These are phyloP conservation scores for Cercospora sojina DNA, from an alignment of 2,329 filamentous ascomycete species.

Conservation along the genomic window DNA sequence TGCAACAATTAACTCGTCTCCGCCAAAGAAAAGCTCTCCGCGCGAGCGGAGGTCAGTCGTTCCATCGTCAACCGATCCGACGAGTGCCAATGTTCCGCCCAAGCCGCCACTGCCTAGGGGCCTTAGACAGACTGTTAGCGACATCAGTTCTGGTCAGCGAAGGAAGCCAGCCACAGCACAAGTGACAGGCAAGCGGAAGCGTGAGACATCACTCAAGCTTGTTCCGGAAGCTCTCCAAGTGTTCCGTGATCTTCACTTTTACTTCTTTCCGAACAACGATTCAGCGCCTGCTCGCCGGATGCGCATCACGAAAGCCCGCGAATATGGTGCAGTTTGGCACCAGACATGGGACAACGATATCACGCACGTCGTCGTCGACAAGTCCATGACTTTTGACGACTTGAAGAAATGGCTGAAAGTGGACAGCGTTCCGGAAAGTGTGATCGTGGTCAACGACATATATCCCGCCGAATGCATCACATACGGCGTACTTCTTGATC, in stretches of 20 bases:
- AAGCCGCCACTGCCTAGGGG: background rate
- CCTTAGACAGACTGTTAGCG: slow-evolving; percentile 25
- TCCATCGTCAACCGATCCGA: slow-evolving; percentile 18
- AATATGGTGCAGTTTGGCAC: slow-evolving; percentile 73
- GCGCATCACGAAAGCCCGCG: slow-evolving; percentile 71
- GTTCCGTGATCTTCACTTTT: slow-evolving; percentile 37
- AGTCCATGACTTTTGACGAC: slow-evolving; percentile 61
- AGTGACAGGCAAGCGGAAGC: slow-evolving; percentile 33
- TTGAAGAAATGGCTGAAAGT: slow-evolving; percentile 58
- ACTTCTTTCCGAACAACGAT: slow-evolving; percentile 80
- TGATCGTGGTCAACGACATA: slow-evolving; percentile 52
- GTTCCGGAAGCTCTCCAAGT: slow-evolving; percentile 33
- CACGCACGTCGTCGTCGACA: slow-evolving; percentile 80
- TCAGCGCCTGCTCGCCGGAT: slow-evolving; percentile 64
- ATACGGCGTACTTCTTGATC: slow-evolving; percentile 48
- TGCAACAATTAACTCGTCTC: background rate
- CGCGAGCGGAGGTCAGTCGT: background rate
- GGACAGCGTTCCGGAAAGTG: slow-evolving; percentile 47
- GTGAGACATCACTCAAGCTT: slow-evolving; percentile 25
- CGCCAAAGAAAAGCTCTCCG: background rate
- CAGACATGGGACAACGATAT: slow-evolving; percentile 56
- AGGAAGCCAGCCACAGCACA: background rate
- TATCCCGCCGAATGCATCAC: slow-evolving; percentile 48
- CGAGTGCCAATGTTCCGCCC: background rate
- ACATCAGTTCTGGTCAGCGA: slow-evolving; percentile 13